These are phyloP conservation scores for Lunularia cruciata DNA, from an alignment of 225 moss, liverwort and hornwort species.

Conservation along the genomic window DNA sequence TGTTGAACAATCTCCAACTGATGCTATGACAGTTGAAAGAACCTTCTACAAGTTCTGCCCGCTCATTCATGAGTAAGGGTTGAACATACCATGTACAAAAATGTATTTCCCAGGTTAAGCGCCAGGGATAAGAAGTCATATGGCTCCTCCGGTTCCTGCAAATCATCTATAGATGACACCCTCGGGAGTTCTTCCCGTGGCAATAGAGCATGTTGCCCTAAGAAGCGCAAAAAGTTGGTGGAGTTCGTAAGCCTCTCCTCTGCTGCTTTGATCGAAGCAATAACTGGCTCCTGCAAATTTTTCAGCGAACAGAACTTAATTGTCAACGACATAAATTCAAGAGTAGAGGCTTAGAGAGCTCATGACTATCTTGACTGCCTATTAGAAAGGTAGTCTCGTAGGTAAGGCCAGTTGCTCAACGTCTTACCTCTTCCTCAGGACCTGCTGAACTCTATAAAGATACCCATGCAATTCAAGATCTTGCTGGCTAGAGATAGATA, in stretches of 20 bases:
- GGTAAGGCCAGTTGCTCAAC: no score
- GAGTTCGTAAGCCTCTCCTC: slow-evolving; percentile 84
- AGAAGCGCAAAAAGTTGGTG: slow-evolving; percentile 72
- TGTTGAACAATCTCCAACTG: no score
- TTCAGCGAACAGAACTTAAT: background rate
- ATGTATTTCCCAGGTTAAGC: slow-evolving; percentile 76
- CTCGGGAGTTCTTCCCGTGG: slow-evolving; percentile 33
- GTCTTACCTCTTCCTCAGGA: no score
- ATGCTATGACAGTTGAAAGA: no score
- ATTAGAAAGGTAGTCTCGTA: no score
- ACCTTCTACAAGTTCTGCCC: no score
- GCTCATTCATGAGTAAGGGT: background rate
- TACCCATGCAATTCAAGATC: no score
- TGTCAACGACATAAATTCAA: background rate
- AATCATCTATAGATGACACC: slow-evolving; percentile 37
- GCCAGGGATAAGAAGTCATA: slow-evolving; percentile 62
- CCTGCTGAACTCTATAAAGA: no score
- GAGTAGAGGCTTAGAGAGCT: no score
- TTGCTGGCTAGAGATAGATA: no score
- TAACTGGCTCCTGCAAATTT: slow-evolving; percentile 66
- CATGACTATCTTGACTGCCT: background rate
- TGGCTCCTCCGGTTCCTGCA: slow-evolving; percentile 34
- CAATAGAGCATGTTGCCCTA: slow-evolving; percentile 64
- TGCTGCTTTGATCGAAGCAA: slow-evolving; percentile 72
- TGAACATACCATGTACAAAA: slow-evolving; percentile 74